phyloP scores from a whole-genome alignment of 2,329 filamentous ascomycete species.

The Penicillium sumatraense region DNA sequence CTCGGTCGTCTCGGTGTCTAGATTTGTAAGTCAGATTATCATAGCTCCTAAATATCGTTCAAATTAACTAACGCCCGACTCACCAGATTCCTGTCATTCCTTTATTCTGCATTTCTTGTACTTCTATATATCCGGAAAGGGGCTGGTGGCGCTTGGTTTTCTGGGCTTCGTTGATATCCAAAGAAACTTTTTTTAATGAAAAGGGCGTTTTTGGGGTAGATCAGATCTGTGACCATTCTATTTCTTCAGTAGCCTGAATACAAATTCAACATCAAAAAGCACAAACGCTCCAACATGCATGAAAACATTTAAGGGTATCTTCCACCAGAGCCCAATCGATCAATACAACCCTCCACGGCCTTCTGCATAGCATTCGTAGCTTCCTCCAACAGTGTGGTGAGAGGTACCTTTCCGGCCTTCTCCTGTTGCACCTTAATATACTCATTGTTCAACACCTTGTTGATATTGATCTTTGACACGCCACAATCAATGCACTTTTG shows the following conservation, averaged over 20 bases:
- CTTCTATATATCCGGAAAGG: conserved; percentile 11
- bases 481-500: conserved; percentile 59
- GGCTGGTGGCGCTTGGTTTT: conserved; percentile 6
- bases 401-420: conserved; percentile 55
- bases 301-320: conserved; percentile 34
- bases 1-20: conserved; percentile 7
- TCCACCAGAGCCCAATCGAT: conserved; percentile 50
- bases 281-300: neutral
- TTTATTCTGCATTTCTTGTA: conserved; percentile 9
- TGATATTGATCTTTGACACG: conserved; percentile 63
- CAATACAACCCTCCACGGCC: conserved; percentile 61
- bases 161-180: conserved; percentile 22
- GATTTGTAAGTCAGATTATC: neutral
- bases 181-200: conserved; percentile 17
- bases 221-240: neutral
- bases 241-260: conserved; percentile 11
- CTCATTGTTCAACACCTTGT: conserved; percentile 61
- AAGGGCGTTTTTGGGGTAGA: conserved; percentile 8
- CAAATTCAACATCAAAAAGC: neutral
- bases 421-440: conserved; percentile 54
- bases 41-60: neutral
- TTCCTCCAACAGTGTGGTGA: conserved; percentile 61
- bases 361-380: conserved; percentile 60
- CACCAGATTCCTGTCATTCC: neutral
- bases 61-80: neutral